These are phyloP conservation scores for Ustilago curta DNA, from an alignment of 1,284 basidiomycete genomes.

Conservation along the genomic window DNA sequence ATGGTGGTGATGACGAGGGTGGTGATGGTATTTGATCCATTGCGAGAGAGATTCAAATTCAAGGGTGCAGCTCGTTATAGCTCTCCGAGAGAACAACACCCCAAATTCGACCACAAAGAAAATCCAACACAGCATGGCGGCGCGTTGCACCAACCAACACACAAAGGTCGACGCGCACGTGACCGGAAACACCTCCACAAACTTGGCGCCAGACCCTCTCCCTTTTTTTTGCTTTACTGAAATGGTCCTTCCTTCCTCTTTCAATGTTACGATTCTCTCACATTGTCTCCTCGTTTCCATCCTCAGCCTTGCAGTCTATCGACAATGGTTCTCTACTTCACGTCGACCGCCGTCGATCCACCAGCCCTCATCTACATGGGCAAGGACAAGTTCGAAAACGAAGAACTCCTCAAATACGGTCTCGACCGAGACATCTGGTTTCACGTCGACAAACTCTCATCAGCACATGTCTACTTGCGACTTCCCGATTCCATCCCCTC, in stretches of 20 bases:
- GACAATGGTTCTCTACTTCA: conserved; percentile 75
- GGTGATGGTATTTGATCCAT: background rate
- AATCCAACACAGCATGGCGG: conserved; percentile 20
- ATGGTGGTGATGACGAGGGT: background rate
- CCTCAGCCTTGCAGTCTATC: background rate
- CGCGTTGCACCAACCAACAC: conserved; percentile 18
- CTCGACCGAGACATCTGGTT: conserved; percentile 75
- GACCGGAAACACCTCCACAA: conserved; percentile 35
- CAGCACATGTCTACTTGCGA: conserved; percentile 77
- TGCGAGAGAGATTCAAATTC: background rate
- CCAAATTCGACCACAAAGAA: background rate
- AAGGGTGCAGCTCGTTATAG: conserved; percentile 7
- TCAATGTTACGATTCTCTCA: background rate
- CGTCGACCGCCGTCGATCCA: conserved; percentile 74
- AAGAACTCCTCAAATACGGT: conserved; percentile 87
- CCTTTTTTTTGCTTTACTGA: too few species aligned
- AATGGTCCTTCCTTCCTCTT: background rate
- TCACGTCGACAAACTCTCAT: conserved; percentile 73
- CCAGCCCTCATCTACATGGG: conserved; percentile 90
- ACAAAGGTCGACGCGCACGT: conserved; percentile 16
- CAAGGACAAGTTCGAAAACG: conserved; percentile 82
- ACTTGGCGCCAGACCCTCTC: conserved; percentile 1
- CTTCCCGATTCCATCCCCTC: conserved; percentile 78
- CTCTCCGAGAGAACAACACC: conserved; percentile 31
- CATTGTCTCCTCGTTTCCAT: background rate